Evolutionary conservation across 345 rosid species (phyloP).

Genomic region (Citrus reticulata): DNA sequence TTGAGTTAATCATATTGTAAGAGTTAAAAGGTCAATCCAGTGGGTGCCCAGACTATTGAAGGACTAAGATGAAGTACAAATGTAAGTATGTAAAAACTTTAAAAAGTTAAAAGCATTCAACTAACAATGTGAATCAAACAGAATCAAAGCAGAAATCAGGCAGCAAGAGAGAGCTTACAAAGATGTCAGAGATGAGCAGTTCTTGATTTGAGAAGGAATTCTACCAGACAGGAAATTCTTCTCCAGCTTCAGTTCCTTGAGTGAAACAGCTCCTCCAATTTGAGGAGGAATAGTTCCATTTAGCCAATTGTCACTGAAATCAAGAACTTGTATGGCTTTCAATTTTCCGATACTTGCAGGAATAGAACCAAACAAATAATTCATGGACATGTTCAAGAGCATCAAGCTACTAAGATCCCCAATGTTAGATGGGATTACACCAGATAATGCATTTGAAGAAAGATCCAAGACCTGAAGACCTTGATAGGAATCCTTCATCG

Average conservation of each 20-base stretch:
- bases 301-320: slow-evolving; percentile 63
- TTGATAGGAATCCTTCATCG: slow-evolving; percentile 26
- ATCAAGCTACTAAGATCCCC: slow-evolving; percentile 51
- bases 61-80: background rate
- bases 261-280: slow-evolving; percentile 60
- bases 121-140: background rate
- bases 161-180: slow-evolving; percentile 49
- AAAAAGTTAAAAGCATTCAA: background rate
- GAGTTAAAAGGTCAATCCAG: background rate
- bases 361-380: slow-evolving; percentile 57
- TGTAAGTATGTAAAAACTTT: background rate
- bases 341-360: slow-evolving; percentile 56
- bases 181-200: slow-evolving; percentile 54
- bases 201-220: slow-evolving; percentile 55
- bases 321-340: slow-evolving; percentile 44
- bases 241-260: slow-evolving; percentile 56
- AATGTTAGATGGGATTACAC: slow-evolving; percentile 54
- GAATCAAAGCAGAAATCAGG: slow-evolving; percentile 3
- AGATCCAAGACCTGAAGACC: slow-evolving; percentile 61
- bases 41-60: background rate
- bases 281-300: slow-evolving; percentile 71
- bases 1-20: background rate
- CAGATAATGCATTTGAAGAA: slow-evolving; percentile 66
- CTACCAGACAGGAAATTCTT: slow-evolving; percentile 64
- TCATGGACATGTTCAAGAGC: slow-evolving; percentile 65